These are phyloP conservation scores for Teunomyces kruisii DNA, from an alignment of 805 yeast species.

Conservation along the genomic window DNA sequence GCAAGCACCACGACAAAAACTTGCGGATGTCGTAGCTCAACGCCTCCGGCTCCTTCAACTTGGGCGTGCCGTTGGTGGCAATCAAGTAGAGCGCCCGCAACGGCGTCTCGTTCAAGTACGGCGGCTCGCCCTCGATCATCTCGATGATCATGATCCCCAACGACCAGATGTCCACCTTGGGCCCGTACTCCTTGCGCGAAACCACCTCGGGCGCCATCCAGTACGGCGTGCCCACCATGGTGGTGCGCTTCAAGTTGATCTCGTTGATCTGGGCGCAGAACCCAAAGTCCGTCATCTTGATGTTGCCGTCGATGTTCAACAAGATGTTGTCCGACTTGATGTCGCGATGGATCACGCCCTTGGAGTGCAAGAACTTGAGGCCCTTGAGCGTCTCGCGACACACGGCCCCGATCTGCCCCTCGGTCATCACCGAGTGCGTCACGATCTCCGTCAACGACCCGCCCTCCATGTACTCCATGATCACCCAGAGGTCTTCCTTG, in stretches of 20 bases:
- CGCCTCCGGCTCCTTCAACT: constrained; percentile 82
- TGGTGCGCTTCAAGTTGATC: constrained; percentile 81
- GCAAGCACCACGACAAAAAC: constrained; percentile 76
- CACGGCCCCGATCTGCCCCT: constrained; percentile 93
- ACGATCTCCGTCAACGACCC: constrained; percentile 96
- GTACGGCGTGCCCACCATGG: constrained; percentile 99
- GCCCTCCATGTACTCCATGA: constrained; percentile 99
- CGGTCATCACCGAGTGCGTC: constrained; percentile 85
- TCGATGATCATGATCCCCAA: constrained; percentile 97
- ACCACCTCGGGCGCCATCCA: constrained; percentile 99
- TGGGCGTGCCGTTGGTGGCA: constrained; percentile 96
- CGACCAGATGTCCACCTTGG: constrained; percentile 97
- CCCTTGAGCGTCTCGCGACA: constrained; percentile 90
- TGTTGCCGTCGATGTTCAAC: constrained; percentile 78
- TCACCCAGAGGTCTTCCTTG: constrained; percentile 87
- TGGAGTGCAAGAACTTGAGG: constrained; percentile 79
- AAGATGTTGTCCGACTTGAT: constrained; percentile 93
- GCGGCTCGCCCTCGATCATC: constrained; percentile 99
- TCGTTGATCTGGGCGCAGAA: constrained; percentile 88
- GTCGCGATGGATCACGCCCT: constrained; percentile 94
- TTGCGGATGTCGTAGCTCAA: constrained; percentile 63
- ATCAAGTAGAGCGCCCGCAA: constrained; percentile 89
- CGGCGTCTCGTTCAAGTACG: constrained; percentile 94
- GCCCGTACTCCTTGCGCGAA: constrained; percentile 90
- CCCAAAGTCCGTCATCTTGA: constrained; percentile 93